Conservation (phyloP, 202 grass and related monocot species). For the Carex arenaria region DNA sequence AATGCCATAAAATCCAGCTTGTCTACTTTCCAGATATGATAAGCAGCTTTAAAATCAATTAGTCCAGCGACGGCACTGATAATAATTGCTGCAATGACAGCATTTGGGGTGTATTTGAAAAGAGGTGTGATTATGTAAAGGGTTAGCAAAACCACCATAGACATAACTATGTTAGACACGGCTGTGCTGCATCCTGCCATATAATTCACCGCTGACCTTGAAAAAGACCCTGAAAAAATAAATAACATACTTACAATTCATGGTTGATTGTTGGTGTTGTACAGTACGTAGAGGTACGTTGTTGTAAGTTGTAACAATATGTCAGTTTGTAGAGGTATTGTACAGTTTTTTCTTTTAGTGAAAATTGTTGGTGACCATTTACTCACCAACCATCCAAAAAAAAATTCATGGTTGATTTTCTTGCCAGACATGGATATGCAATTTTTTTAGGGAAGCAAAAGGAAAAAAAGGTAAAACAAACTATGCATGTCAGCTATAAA, state of each 20-base stretch:
- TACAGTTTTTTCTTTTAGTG: no score
- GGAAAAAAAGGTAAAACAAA: not conserved
- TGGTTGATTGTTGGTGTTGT: not conserved
- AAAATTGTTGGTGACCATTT: no score
- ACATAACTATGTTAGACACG: constrained; percentile 81
- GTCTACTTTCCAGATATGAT: constrained; percentile 90
- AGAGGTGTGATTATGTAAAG: constrained; percentile 68
- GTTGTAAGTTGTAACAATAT: no score
- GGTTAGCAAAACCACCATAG: constrained; percentile 67
- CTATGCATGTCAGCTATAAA: not conserved
- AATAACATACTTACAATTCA: not conserved
- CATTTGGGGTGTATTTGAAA: constrained; percentile 94
- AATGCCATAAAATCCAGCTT: constrained; percentile 78
- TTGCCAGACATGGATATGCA: not conserved
- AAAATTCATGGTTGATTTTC: not conserved
- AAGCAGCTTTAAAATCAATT: constrained; percentile 57
- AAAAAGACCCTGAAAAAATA: constrained; percentile 65
- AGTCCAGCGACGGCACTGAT: constrained; percentile 61
- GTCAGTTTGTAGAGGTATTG: no score
- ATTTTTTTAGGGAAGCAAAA: not conserved
- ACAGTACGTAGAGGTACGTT: no score
- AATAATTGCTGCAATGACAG: constrained; percentile 82
- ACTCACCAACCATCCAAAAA: no score
- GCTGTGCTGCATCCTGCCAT: constrained; percentile 84
- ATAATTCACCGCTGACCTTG: constrained; percentile 85